These are phyloP conservation scores for Austroboletus eburneus DNA, from an alignment of 768 basidiomycete genomes.

Conservation along the genomic window DNA sequence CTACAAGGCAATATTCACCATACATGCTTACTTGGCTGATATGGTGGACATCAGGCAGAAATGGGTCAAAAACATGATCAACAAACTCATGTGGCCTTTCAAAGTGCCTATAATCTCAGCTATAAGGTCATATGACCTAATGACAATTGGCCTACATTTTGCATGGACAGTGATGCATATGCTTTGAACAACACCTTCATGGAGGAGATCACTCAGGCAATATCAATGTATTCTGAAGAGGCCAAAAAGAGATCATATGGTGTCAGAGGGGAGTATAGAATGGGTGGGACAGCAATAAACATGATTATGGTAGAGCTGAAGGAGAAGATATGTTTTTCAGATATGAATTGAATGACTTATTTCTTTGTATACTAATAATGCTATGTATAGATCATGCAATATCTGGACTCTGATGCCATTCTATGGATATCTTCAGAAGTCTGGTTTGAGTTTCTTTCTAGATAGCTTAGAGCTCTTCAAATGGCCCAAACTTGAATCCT, in stretches of 20 bases:
- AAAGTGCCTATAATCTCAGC: slow-evolving; percentile 14
- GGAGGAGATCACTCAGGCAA: neutral
- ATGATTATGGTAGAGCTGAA: neutral
- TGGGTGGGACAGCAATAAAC: slow-evolving; percentile 2
- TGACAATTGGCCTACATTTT: too few species aligned
- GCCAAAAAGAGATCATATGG: slow-evolving; percentile 7
- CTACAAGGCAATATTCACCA: slow-evolving; percentile 4
- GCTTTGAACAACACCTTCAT: slow-evolving; percentile 4
- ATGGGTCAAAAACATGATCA: slow-evolving; percentile 4
- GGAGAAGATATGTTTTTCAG: too few species aligned
- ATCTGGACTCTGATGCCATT: slow-evolving; percentile 2
- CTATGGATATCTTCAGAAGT: neutral
- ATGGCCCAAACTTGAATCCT: slow-evolving; percentile 4
- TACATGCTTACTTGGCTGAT: slow-evolving; percentile 3
- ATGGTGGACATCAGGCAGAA: slow-evolving; percentile 10
- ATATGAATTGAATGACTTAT: too few species aligned
- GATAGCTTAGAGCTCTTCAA: neutral
- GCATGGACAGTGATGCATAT: neutral
- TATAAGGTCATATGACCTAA: slow-evolving; percentile 7
- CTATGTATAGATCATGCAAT: neutral
- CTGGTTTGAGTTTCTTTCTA: slow-evolving; percentile 9
- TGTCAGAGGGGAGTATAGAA: slow-evolving; percentile 5
- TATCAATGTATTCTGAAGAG: slow-evolving; percentile 2
- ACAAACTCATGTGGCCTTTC: slow-evolving; percentile 9
- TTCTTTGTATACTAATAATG: neutral